Evolutionary conservation across 2,329 filamentous ascomycete genomes (phyloP), one percentile per base, ranked within the genome.

Genomic region (Pochonia chlamydosporia): DNA sequence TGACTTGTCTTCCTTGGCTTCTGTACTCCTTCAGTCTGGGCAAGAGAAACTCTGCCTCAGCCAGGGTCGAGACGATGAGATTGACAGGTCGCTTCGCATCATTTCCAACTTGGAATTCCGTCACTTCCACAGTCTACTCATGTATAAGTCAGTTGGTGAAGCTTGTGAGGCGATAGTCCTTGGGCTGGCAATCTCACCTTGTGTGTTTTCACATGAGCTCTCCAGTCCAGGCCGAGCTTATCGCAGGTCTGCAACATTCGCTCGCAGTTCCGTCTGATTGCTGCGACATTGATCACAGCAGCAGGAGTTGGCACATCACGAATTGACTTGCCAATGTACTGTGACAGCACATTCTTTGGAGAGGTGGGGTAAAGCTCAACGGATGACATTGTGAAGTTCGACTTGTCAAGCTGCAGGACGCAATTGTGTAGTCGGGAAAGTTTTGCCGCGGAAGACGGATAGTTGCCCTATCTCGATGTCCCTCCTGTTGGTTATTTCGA

Each of bases 141-240:
- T n/a, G 31, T 18, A 55, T 61, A 24, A 54, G 47, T 36, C n/a
- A 43, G 23, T 8, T 16, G 8, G 16, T 21, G 10, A 23, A 13
- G 35, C 11, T 39, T 21, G 16, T 4, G 46, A n/a, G n/a, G 7
- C 9, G 11, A 13, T 25, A 31, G n/a, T 21, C 13, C 33, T 21
- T 23, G 6, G 14, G 3, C 8, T 4, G n/a, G n/a, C n/a, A n/a
- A n/a, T 23, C 58, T 47, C 65, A 84, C 85, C 71, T 93, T 93
- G 64, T 93, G 88, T 20, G 86, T 90, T 67, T 93, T 93, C 50
- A 92, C 81, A 62, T 93, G 88, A 1, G 85, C 83, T 49, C 88
- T 73, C 70, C 89, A 92, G 6, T 74, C 76, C 21, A 91, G 71
- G 0, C 74, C 71, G 13, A 91, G 66, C 43, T 68, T 66, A 35